phyloP scores from a whole-genome alignment of 2,329 filamentous ascomycete species.

The Dactylellina sp. region DNA sequence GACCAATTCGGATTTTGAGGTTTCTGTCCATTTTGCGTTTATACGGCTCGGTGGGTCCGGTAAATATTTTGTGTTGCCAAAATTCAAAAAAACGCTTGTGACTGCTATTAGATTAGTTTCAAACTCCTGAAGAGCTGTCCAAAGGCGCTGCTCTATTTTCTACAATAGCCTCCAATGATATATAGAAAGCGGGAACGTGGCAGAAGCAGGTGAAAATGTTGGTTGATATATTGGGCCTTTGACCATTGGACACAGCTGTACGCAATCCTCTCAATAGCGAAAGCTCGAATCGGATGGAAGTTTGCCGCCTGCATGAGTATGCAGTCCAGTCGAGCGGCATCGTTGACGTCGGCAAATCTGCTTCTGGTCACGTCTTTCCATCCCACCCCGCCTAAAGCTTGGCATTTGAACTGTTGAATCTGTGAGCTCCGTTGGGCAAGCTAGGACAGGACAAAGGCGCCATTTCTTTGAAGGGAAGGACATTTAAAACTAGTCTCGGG shows the following conservation, averaged over 20 bases:
- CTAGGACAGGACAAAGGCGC: conserved; percentile 7
- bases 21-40: conserved; percentile 4
- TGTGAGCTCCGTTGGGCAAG: conserved; percentile 31
- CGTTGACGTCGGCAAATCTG: conserved; percentile 11
- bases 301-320: conserved; percentile 1
- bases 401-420: conserved; percentile 23
- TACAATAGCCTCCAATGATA: too few species aligned
- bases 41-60: conserved; percentile 21
- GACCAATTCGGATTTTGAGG: conserved; percentile 44
- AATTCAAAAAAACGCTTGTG: too few species aligned
- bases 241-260: too few species aligned
- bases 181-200: too few species aligned
- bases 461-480: conserved; percentile 34
- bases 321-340: too few species aligned
- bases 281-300: too few species aligned
- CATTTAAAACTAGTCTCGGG: conserved; percentile 6
- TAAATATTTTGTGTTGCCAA: background rate
- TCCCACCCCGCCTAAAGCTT: conserved; percentile 14
- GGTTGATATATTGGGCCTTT: too few species aligned
- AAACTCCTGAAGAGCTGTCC: too few species aligned
- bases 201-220: too few species aligned
- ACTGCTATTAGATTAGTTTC: too few species aligned
- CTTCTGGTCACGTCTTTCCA: background rate
- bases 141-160: too few species aligned
- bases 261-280: too few species aligned